Evolutionary conservation across 176 grass and related monocot species (phyloP).

Genomic region (Oryza nivara): DNA sequence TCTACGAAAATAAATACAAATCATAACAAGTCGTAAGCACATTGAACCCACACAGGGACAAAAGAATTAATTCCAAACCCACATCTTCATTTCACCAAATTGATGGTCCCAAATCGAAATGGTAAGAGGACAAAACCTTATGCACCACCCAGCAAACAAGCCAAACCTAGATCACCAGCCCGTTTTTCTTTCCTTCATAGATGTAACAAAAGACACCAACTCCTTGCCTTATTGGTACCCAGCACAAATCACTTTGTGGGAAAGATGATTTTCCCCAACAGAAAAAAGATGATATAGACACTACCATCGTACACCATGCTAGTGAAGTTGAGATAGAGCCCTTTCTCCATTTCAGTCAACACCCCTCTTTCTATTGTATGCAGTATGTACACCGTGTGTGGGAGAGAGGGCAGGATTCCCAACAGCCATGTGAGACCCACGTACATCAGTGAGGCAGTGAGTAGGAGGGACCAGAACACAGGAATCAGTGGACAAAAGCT

Average conservation of each 20-base stretch:
- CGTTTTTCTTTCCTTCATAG: constrained; percentile 34
- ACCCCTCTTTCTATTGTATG: constrained; percentile 4
- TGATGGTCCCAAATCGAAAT: constrained; percentile 35
- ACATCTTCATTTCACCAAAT: constrained; percentile 44
- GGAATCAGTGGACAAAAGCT: constrained; percentile 57
- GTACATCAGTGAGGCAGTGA: constrained; percentile 32
- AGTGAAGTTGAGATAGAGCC: constrained; percentile 41
- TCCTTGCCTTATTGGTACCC: constrained; percentile 48
- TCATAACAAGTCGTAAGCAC: constrained; percentile 9
- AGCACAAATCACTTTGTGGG: constrained; percentile 31
- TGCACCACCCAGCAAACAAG: constrained; percentile 25
- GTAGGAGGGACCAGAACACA: constrained; percentile 41
- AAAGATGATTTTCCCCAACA: constrained; percentile 38
- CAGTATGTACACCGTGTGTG: constrained; percentile 36
- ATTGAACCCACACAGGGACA: constrained; percentile 14
- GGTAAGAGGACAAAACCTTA: constrained; percentile 23
- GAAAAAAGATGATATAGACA: constrained; percentile 38
- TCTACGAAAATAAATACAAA: neutral
- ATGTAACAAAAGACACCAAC: constrained; percentile 14
- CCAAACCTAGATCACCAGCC: constrained; percentile 32
- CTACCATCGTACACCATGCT: constrained; percentile 35
- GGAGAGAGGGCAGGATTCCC: constrained; percentile 24
- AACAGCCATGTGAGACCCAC: constrained; percentile 53
- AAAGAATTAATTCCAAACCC: constrained; percentile 21
- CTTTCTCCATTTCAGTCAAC: constrained; percentile 47